phyloP scores from a whole-genome alignment of 441 rosid genomes.

The Erodium moschatum region DNA sequence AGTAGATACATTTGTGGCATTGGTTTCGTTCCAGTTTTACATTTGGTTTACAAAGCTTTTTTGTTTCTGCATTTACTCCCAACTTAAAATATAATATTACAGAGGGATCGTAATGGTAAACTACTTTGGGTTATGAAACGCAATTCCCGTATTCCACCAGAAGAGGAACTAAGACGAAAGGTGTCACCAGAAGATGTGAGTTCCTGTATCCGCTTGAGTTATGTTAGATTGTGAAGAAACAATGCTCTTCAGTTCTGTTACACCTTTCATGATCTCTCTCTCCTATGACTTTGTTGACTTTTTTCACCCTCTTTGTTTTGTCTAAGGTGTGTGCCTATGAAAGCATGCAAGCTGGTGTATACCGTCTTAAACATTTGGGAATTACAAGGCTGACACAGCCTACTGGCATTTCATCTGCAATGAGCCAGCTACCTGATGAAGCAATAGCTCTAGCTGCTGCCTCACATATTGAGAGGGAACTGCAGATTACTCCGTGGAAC shows the following conservation, averaged over 20 bases:
- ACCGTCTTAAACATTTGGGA: conserved; percentile 89
- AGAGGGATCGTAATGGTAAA: conserved; percentile 69
- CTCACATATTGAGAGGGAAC: conserved; percentile 90
- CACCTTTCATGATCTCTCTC: background rate
- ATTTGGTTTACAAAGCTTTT: background rate
- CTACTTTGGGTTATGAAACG: conserved; percentile 56
- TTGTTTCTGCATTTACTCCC: background rate
- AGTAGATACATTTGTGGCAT: background rate
- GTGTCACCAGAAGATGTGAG: conserved; percentile 86
- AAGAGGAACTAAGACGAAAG: conserved; percentile 69
- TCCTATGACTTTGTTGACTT: background rate
- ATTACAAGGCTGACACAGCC: conserved; percentile 75
- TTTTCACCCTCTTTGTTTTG: conserved; percentile 17
- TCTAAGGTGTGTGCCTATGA: conserved; percentile 87
- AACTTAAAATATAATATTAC: conserved; percentile 27
- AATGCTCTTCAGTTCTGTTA: background rate
- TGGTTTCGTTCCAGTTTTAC: background rate
- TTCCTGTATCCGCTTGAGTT: conserved; percentile 12
- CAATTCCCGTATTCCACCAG: conserved; percentile 61
- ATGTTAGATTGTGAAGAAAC: background rate
- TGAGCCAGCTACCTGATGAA: conserved; percentile 93
- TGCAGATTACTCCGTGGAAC: conserved; percentile 96
- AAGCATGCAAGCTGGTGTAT: conserved; percentile 94
- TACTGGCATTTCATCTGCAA: conserved; percentile 68
- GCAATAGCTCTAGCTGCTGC: conserved; percentile 98